phyloP scores from a whole-genome alignment of 176 grass and related monocot species.

The Aegilops sharonensis region DNA sequence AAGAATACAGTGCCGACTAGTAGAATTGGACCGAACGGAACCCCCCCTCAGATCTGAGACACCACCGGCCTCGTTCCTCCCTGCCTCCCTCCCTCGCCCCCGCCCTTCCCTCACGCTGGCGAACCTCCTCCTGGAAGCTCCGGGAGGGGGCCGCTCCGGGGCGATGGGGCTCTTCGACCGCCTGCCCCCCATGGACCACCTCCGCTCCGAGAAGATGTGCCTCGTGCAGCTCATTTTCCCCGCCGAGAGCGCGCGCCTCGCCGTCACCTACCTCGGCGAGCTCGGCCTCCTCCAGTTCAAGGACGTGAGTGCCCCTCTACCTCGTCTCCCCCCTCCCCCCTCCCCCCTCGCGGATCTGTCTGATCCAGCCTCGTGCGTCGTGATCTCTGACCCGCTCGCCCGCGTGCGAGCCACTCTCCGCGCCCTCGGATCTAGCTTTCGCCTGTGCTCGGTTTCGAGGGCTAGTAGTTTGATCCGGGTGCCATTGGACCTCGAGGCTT shows the following conservation, averaged over 20 bases:
- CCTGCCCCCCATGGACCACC: conserved; percentile 89
- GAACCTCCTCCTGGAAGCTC: conserved; percentile 42
- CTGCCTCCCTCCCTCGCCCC: too few relatives aligned
- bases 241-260: conserved; percentile 76
- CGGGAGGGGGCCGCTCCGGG: conserved; percentile 16
- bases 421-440: conserved; percentile 34
- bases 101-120: neutral
- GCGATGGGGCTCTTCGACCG: conserved; percentile 82
- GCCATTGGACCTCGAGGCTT: conserved; percentile 25
- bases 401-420: neutral
- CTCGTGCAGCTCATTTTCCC: conserved; percentile 98
- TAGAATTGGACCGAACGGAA: conserved; percentile 28
- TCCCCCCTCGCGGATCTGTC: conserved; percentile 18
- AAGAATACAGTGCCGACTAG: neutral
- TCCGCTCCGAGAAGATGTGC: conserved; percentile 98
- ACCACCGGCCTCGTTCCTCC: neutral
- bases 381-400: conserved; percentile 9
- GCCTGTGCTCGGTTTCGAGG: neutral
- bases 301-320: conserved; percentile 65
- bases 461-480: conserved; percentile 6
- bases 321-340: neutral
- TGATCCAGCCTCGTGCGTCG: conserved; percentile 25
- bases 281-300: conserved; percentile 97
- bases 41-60: conserved; percentile 54
- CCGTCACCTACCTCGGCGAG: conserved; percentile 96